A percentile compares a stretch with the other conserved stretches of the same genome.
Conservation (phyloP, 495 filamentous ascomycete genomes). For the Hypomontagnella monticulosa region DNA sequence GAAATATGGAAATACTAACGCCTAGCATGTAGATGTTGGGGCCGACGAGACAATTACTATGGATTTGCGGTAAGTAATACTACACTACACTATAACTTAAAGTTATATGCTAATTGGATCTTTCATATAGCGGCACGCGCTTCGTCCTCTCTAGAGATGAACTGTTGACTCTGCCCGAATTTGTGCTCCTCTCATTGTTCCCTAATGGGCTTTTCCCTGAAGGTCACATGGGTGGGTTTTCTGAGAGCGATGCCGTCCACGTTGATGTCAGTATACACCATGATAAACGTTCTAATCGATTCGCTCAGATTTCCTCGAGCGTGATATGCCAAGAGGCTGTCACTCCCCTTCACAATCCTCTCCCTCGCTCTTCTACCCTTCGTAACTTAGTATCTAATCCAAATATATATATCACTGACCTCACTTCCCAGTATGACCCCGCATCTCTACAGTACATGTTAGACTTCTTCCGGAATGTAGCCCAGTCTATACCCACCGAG, state of each 20-base stretch:
- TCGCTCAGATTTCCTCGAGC: slow-evolving; percentile 30
- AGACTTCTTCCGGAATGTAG: slow-evolving; percentile 96
- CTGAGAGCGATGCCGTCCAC: slow-evolving; percentile 91
- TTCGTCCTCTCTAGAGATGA: slow-evolving; percentile 96
- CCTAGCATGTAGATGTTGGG: slow-evolving; percentile 70
- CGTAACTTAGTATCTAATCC: slow-evolving; percentile 57
- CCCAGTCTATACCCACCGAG: slow-evolving; percentile 86
- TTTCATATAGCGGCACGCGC: slow-evolving; percentile 76
- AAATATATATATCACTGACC: slow-evolving; percentile 67
- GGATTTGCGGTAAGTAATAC: slow-evolving; percentile 79
- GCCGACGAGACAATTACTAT: slow-evolving; percentile 96
- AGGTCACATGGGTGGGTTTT: slow-evolving; percentile 91
- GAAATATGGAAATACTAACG: slow-evolving; percentile 9
- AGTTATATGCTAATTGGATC: slow-evolving; percentile 38
- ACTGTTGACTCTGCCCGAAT: slow-evolving; percentile 93
- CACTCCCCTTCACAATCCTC: slow-evolving; percentile 35
- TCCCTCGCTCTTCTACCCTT: slow-evolving; percentile 40
- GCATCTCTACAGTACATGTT: slow-evolving; percentile 98
- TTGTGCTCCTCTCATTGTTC: slow-evolving; percentile 97
- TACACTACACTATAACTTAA: background rate
- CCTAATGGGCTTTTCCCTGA: slow-evolving; percentile 98
- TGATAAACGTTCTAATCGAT: slow-evolving; percentile 37
- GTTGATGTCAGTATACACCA: slow-evolving; percentile 81
- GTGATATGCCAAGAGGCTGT: slow-evolving; percentile 31
- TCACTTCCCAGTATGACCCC: slow-evolving; percentile 85